These are phyloP conservation scores for Acorus calamus DNA, from an alignment of 106 monocot species.

Conservation along the genomic window DNA sequence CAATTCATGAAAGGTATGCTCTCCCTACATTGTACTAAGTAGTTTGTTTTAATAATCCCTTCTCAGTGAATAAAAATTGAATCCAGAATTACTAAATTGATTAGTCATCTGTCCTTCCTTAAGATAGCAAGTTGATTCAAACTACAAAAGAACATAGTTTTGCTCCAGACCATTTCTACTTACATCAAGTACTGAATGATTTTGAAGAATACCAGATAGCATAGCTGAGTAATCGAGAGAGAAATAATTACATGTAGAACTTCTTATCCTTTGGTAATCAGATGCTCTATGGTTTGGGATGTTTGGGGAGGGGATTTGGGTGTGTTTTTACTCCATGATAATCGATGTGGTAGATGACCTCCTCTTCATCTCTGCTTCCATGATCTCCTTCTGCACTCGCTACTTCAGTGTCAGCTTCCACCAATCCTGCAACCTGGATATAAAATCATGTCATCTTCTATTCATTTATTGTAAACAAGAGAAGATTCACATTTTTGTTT, in stretches of 20 bases:
- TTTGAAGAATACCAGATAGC: too few species aligned
- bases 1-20: slow-evolving; percentile 82
- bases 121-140: too few species aligned
- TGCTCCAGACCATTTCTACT: too few species aligned
- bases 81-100: background rate
- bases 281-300: slow-evolving; percentile 12
- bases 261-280: background rate
- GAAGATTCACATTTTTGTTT: too few species aligned
- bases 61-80: background rate
- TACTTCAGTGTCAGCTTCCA: background rate
- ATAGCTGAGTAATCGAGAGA: background rate
- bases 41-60: background rate
- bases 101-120: too few species aligned
- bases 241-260: background rate
- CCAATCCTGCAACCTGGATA: background rate
- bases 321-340: slow-evolving; percentile 27
- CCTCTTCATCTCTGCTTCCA: background rate
- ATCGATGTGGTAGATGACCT: slow-evolving; percentile 17
- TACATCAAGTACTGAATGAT: too few species aligned
- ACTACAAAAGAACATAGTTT: too few species aligned
- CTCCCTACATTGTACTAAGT: slow-evolving; percentile 22
- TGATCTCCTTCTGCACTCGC: background rate
- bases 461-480: too few species aligned
- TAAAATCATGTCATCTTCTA: too few species aligned
- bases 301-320: slow-evolving; percentile 23